A percentile compares a stretch with the other conserved stretches of the same genome.
phyloP scores from a whole-genome alignment of 768 basidiomycete species.

The Russula brevipes region DNA sequence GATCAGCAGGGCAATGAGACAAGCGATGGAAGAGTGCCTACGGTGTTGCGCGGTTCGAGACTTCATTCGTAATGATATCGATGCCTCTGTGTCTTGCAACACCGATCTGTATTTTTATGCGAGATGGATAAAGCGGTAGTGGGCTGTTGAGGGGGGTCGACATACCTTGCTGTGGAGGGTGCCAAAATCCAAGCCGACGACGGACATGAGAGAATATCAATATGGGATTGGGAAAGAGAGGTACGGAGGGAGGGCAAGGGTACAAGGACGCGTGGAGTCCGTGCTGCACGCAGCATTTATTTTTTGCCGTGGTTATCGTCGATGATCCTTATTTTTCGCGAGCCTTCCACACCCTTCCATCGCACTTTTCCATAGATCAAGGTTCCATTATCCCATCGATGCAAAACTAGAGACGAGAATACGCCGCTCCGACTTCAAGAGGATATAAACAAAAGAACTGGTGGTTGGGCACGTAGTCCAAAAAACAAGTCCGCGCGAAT shows the following conservation, averaged over 20 bases:
- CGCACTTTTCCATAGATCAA: not conserved
- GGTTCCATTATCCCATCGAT: no score
- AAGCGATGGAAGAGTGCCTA: slow-evolving; percentile 41
- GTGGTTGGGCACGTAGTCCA: no score
- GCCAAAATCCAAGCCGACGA: slow-evolving; percentile 94
- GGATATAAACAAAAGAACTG: no score
- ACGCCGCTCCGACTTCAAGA: not conserved
- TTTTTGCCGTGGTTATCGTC: slow-evolving; percentile 9
- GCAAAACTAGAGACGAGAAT: no score
- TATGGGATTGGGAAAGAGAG: not conserved
- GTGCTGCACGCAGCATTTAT: slow-evolving; percentile 2
- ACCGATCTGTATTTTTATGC: slow-evolving; percentile 60
- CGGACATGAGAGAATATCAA: slow-evolving; percentile 54
- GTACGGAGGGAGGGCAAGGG: slow-evolving; percentile 5
- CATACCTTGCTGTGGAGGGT: slow-evolving; percentile 81
- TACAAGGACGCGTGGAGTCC: not conserved
- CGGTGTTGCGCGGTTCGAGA: slow-evolving; percentile 96
- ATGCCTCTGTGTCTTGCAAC: slow-evolving; percentile 94
- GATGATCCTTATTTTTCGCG: slow-evolving; percentile 17
- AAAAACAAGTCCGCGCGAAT: not conserved
- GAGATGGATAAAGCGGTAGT: slow-evolving; percentile 6
- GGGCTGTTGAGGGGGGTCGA: slow-evolving; percentile 6
- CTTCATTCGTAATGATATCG: slow-evolving; percentile 98
- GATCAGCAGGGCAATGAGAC: not conserved
- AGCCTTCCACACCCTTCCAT: slow-evolving; percentile 22